Evolutionary conservation across 805 yeast genomes (phyloP).

Genomic region (Sungouiozyma intestinalis): DNA sequence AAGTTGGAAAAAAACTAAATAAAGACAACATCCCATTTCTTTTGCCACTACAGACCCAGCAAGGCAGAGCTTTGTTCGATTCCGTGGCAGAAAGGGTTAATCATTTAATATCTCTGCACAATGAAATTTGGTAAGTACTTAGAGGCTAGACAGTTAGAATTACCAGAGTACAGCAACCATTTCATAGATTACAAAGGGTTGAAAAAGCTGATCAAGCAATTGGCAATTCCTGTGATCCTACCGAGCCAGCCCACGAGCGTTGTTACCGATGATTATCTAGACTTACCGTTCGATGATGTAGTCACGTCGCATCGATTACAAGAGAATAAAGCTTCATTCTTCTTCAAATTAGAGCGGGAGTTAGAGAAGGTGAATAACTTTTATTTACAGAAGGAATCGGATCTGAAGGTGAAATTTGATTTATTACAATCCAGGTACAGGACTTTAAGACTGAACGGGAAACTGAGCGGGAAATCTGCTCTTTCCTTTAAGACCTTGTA

Average conservation of each 20-base stretch:
- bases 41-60: too few relatives aligned
- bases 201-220: slow-evolving; percentile 80
- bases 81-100: too few relatives aligned
- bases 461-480: slow-evolving; percentile 29
- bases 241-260: background rate
- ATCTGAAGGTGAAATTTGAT: slow-evolving; percentile 68
- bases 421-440: slow-evolving; percentile 63
- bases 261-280: background rate
- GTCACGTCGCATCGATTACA: slow-evolving; percentile 48
- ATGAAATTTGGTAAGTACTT: slow-evolving; percentile 93
- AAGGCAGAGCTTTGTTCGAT: too few relatives aligned
- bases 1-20: too few relatives aligned
- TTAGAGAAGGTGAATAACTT: slow-evolving; percentile 91
- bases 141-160: slow-evolving; percentile 86
- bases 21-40: too few relatives aligned
- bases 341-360: slow-evolving; percentile 85
- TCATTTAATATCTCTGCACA: too few relatives aligned
- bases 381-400: slow-evolving; percentile 84
- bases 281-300: slow-evolving; percentile 30
- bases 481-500: slow-evolving; percentile 73
- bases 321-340: slow-evolving; percentile 81
- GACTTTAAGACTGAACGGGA: slow-evolving; percentile 35
- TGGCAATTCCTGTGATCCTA: slow-evolving; percentile 38
- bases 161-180: slow-evolving; percentile 89
- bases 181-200: slow-evolving; percentile 92